Base-by-base conservation (phyloP, 345 rosid genomes). In the Bruguiera sexangula region DNA sequence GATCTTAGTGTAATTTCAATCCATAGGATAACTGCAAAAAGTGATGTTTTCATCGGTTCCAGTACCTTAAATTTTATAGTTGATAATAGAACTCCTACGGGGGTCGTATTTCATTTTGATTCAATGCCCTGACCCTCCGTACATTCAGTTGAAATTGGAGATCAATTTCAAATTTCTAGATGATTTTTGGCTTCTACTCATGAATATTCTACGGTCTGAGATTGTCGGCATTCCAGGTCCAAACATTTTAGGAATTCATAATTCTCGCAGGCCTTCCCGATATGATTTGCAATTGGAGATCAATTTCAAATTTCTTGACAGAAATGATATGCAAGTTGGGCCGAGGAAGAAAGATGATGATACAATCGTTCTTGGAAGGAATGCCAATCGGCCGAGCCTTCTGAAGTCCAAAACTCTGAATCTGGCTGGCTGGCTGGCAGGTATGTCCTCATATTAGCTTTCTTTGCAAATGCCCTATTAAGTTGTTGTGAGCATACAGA, bases 381-480 rank as follows among this genome's bases (percentile, higher is more conserved):
- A 73, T 69, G 96, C 75, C 89, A 24, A 97, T 83, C 83, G 85
- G 1, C 62, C 98, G 91, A 78, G 97, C 98, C 37, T 94, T 91
- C 68, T 87, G 97, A 36, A 7, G 10, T 36, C 10, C 39, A 24
- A 36, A 69, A 89, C 97, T 71, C 81, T 89, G 69, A 94, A 94
- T 85, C 98, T 91, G 86, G 96, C 97, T 78, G n/a, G n/a, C n/a
- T n/a, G n/a, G n/a, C n/a, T n/a, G n/a, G 87, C 87, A 75, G 98
- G 97, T 94, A 84, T 56, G 72, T 51, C 24, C 29, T 73, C 10
- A 55, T 37, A 63, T 26, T 67, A 21, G 63, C 39, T 39, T 62
- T 32, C 19, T 26, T 22, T 15, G 57, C 59, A 24, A 43, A 46
- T 68, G 58, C 24, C 65, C 43, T 29, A 1, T 15, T 6, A 37